Percentiles rank a stretch among this genome's conserved stretches.
These are phyloP conservation scores for Fusarium pininemorale DNA, from an alignment of 2,329 filamentous ascomycete genomes.

Conservation along the genomic window DNA sequence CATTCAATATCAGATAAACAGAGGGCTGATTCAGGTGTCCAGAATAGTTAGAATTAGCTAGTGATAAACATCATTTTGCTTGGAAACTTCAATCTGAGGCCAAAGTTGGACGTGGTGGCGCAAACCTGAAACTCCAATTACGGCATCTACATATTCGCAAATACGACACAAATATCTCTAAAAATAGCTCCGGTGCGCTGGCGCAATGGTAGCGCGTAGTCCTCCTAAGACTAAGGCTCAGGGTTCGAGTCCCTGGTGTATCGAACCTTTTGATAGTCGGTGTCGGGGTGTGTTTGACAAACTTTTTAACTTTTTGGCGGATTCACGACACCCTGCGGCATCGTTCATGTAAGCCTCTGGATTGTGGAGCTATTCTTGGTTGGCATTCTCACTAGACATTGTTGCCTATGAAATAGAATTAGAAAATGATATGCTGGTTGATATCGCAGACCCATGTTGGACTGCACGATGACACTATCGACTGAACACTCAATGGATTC, in stretches of 20 bases:
- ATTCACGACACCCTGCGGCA: not conserved
- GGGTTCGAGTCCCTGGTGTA: slow-evolving; percentile 53
- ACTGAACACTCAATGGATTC: too few relatives aligned
- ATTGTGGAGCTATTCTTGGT: not conserved
- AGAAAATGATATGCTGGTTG: not conserved
- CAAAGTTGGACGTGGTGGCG: not conserved
- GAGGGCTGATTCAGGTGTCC: accelerated
- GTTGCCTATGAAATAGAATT: accelerated
- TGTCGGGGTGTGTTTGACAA: not conserved
- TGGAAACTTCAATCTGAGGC: accelerated
- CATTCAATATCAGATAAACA: not conserved
- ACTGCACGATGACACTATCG: too few relatives aligned
- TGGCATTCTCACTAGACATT: not conserved
- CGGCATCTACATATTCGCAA: not conserved
- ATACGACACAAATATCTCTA: not conserved
- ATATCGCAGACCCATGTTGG: not conserved
- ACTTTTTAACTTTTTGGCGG: not conserved
- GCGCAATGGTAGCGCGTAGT: slow-evolving; percentile 53
- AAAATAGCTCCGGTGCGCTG: slow-evolving; percentile 42
- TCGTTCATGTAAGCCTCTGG: not conserved
- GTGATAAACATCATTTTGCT: accelerated
- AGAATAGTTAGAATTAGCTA: accelerated
- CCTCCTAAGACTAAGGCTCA: slow-evolving; percentile 54
- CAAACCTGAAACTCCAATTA: not conserved
- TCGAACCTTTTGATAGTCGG: slow-evolving; percentile 16